Percentiles rank a stretch among this genome's conserved stretches.
These are phyloP conservation scores for Didymellaceae sp. DNA, from an alignment of 2,329 filamentous ascomycete species.

Conservation along the genomic window DNA sequence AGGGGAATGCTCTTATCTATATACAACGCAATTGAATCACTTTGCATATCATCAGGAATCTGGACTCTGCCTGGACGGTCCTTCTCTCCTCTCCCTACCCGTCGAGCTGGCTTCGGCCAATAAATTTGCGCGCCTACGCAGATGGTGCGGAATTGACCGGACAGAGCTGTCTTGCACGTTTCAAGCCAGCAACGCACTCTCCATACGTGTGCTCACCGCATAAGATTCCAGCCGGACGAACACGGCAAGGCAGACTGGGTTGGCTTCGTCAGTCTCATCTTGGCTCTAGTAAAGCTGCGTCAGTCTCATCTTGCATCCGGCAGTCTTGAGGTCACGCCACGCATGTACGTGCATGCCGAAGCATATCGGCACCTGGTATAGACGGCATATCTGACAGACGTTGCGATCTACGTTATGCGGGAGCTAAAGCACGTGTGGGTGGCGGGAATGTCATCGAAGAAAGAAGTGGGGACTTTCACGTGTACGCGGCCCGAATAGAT, in stretches of 20 bases:
- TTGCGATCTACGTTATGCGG: constrained; percentile 9
- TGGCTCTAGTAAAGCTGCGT: not conserved
- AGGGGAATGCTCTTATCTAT: constrained; percentile 11
- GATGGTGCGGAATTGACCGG: constrained; percentile 1
- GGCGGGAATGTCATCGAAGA: constrained; percentile 3
- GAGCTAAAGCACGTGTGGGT: constrained; percentile 12
- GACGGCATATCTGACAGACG: constrained; percentile 1
- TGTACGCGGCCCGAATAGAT: constrained; percentile 11
- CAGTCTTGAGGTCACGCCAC: too few relatives aligned
- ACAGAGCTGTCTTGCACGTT: constrained; percentile 3
- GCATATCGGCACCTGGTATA: not conserved
- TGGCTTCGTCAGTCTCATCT: not conserved
- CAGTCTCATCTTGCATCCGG: too few relatives aligned
- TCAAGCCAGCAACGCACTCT: not conserved
- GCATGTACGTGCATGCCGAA: too few relatives aligned
- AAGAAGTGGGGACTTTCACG: constrained; percentile 9
- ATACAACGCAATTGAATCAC: constrained; percentile 2
- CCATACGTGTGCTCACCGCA: constrained; percentile 10
- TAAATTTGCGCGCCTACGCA: not conserved
- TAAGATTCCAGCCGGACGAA: not conserved
- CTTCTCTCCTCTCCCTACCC: not conserved
- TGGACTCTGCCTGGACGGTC: not conserved
- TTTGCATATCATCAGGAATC: not conserved
- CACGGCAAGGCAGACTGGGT: not conserved
- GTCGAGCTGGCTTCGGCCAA: not conserved